Evolutionary conservation across 208 protist genomes (phyloP).

Genomic region (Angomonas deanei): DNA sequence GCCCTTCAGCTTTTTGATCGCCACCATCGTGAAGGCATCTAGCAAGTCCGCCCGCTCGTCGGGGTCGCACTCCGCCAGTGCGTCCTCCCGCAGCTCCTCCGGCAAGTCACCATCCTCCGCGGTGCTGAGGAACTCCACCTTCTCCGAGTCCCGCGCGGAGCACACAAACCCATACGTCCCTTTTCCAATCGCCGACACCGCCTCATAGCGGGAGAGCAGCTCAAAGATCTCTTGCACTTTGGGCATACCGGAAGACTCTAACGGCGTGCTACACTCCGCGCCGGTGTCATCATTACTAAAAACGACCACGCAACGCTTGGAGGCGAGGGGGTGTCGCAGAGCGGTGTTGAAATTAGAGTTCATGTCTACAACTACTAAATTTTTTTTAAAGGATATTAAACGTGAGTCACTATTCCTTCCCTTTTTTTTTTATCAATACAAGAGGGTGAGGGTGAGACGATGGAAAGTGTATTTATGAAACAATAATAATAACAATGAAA

Average conservation of each 20-base stretch:
- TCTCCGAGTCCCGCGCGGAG: slow-evolving; percentile 61
- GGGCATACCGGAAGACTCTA: background rate
- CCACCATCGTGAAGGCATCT: slow-evolving; percentile 56
- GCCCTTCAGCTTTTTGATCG: slow-evolving; percentile 70
- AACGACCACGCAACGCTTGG: slow-evolving; percentile 65
- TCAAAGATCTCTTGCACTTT: slow-evolving; percentile 56
- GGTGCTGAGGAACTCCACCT: slow-evolving; percentile 40
- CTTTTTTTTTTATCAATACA: background rate
- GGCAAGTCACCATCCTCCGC: background rate
- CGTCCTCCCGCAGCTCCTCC: slow-evolving; percentile 28
- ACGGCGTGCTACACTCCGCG: background rate
- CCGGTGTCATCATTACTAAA: slow-evolving; percentile 14
- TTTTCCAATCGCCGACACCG: slow-evolving; percentile 48
- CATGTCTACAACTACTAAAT: too few relatives aligned
- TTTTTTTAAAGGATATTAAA: background rate
- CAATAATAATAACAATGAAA: slow-evolving; percentile 1
- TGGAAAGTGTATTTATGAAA: too few relatives aligned
- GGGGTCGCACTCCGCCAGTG: slow-evolving; percentile 18
- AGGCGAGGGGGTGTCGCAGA: slow-evolving; percentile 67
- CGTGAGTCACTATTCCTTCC: slow-evolving; percentile 1
- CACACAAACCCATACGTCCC: slow-evolving; percentile 80
- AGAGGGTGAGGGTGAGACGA: slow-evolving; percentile 1
- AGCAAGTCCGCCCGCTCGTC: slow-evolving; percentile 61
- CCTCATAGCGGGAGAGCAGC: slow-evolving; percentile 71
- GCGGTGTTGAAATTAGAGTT: slow-evolving; percentile 21